Conservation (phyloP, 2,329 filamentous ascomycete species). For the Curvularia spicifera region DNA sequence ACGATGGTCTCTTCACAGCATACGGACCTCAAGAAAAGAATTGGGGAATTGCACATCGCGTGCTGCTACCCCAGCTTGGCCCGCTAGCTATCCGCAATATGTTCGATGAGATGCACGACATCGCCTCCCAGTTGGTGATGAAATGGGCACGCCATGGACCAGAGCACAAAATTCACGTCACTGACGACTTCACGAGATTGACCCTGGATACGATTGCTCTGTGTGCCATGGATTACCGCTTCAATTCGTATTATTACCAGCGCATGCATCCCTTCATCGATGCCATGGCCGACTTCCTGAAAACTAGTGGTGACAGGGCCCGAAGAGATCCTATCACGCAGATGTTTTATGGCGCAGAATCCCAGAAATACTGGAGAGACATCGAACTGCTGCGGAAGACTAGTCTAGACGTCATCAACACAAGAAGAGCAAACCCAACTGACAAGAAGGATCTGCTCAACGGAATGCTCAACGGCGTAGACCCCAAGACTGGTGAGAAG, state of each 20-base stretch:
- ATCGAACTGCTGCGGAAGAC: slow-evolving; percentile 63
- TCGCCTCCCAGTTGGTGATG: slow-evolving; percentile 68
- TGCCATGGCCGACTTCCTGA: slow-evolving; percentile 49
- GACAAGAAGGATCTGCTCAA: slow-evolving; percentile 67
- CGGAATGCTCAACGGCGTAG: slow-evolving; percentile 64
- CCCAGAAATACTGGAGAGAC: slow-evolving; percentile 60
- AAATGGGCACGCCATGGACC: slow-evolving; percentile 68
- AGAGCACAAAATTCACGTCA: slow-evolving; percentile 42
- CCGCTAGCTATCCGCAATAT: slow-evolving; percentile 71
- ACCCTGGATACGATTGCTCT: slow-evolving; percentile 50
- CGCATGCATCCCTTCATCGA: slow-evolving; percentile 48
- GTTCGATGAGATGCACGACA: slow-evolving; percentile 66
- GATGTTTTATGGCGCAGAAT: slow-evolving; percentile 45
- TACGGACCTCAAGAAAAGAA: slow-evolving; percentile 48
- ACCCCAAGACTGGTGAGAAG: slow-evolving; percentile 65
- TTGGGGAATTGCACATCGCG: slow-evolving; percentile 66
- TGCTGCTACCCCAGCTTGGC: slow-evolving; percentile 72
- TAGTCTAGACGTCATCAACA: slow-evolving; percentile 63
- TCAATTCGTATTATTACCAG: slow-evolving; percentile 51
- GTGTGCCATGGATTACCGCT: slow-evolving; percentile 52
- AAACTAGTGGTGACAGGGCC: slow-evolving; percentile 44
- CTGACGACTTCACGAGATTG: slow-evolving; percentile 49
- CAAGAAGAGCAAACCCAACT: slow-evolving; percentile 61
- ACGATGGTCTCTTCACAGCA: slow-evolving; percentile 53
- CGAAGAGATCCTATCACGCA: slow-evolving; percentile 41